Percentiles rank a stretch among this genome's conserved stretches.
Conservation (phyloP, 1,284 basidiomycete species). For the Irpex lacteus region DNA sequence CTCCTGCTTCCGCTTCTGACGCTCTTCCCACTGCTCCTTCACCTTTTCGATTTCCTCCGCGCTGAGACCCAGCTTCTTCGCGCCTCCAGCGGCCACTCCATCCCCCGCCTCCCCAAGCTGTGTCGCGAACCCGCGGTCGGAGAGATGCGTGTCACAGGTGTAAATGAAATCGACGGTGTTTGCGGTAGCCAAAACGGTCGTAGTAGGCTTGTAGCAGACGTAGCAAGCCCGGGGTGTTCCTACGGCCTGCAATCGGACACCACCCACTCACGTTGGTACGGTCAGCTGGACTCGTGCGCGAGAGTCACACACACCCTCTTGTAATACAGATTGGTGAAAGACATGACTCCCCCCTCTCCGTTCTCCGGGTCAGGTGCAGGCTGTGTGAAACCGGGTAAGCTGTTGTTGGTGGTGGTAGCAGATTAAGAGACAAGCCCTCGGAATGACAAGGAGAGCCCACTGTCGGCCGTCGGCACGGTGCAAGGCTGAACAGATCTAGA, state of each 20-base stretch:
- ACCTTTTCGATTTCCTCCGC: slow-evolving; percentile 71
- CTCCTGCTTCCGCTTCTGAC: slow-evolving; percentile 51
- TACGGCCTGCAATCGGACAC: slow-evolving; percentile 44
- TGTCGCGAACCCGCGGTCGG: slow-evolving; percentile 69
- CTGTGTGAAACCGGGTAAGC: slow-evolving; percentile 12
- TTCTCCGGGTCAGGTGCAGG: slow-evolving; percentile 11
- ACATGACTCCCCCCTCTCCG: slow-evolving; percentile 38
- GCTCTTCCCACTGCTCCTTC: slow-evolving; percentile 78
- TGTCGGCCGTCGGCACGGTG: not conserved
- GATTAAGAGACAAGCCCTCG: slow-evolving; percentile 2
- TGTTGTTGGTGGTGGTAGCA: slow-evolving; percentile 1
- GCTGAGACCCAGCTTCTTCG: slow-evolving; percentile 43
- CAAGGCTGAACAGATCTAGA: slow-evolving; percentile 12
- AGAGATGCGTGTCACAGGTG: slow-evolving; percentile 65
- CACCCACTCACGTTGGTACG: slow-evolving; percentile 5
- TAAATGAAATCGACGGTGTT: slow-evolving; percentile 77
- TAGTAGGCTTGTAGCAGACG: slow-evolving; percentile 71
- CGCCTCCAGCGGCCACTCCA: slow-evolving; percentile 29
- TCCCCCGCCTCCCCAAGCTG: slow-evolving; percentile 39
- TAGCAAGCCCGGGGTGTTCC: slow-evolving; percentile 70
- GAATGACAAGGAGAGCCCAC: not conserved
- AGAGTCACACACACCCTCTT: slow-evolving; percentile 59
- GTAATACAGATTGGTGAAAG: slow-evolving; percentile 77
- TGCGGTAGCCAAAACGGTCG: slow-evolving; percentile 70
- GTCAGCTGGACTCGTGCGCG: slow-evolving; percentile 12